Conservation (phyloP, 345 rosid species). For the Hirschfeldia incana region DNA sequence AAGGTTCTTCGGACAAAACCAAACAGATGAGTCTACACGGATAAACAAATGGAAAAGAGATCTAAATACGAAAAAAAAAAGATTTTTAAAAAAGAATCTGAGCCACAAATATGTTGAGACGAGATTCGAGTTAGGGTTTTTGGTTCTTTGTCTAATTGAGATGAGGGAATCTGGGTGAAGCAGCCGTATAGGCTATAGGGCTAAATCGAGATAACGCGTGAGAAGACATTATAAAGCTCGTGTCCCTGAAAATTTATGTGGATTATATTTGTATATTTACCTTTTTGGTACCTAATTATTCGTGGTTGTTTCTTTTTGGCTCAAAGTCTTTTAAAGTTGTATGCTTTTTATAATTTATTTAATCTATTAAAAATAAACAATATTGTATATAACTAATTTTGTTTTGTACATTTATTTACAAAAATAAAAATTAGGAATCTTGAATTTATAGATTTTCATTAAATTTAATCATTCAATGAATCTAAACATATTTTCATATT, state of each 20-base stretch:
- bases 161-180: conserved; percentile 35
- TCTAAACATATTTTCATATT: too few relatives aligned
- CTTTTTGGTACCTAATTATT: conserved; percentile 1
- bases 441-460: too few relatives aligned
- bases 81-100: too few relatives aligned
- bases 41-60: conserved; percentile 12
- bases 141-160: neutral
- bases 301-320: neutral
- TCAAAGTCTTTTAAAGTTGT: neutral
- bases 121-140: conserved; percentile 19
- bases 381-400: too few relatives aligned
- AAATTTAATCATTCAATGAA: too few relatives aligned
- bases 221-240: conserved; percentile 22
- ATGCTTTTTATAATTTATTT: too few relatives aligned
- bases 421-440: too few relatives aligned
- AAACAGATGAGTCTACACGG: conserved; percentile 1
- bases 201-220: conserved; percentile 31
- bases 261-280: conserved; percentile 1
- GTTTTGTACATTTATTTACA: too few relatives aligned
- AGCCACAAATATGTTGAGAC: too few relatives aligned
- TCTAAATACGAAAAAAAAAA: neutral
- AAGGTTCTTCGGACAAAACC: conserved; percentile 4
- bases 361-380: too few relatives aligned
- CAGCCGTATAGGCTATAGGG: conserved; percentile 36
- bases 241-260: neutral